phyloP scores from a whole-genome alignment of 805 yeast species.

The Pichia eremophila region DNA sequence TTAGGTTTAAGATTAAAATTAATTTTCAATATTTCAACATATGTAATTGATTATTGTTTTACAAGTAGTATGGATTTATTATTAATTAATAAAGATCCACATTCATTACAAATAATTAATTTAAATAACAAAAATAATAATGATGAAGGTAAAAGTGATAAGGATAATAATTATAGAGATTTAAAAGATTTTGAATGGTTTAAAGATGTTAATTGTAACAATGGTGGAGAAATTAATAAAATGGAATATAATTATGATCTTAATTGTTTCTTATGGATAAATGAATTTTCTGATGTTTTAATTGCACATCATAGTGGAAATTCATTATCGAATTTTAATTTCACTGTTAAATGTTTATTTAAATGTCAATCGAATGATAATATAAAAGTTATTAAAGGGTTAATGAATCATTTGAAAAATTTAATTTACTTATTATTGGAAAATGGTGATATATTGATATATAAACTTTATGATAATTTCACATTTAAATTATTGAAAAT shows the following conservation, averaged over 20 bases:
- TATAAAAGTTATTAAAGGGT: slow-evolving; percentile 18
- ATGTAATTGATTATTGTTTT: slow-evolving; percentile 23
- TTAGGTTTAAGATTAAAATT: slow-evolving; percentile 25
- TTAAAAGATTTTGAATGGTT: slow-evolving; percentile 28
- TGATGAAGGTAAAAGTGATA: slow-evolving; percentile 9
- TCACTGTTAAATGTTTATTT: slow-evolving; percentile 20
- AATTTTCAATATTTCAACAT: slow-evolving; percentile 27
- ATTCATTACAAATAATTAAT: slow-evolving; percentile 27
- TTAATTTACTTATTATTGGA: slow-evolving; percentile 31
- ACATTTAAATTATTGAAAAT: slow-evolving; percentile 22
- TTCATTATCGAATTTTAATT: slow-evolving; percentile 8
- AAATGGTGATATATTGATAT: slow-evolving; percentile 28
- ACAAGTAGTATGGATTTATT: slow-evolving; percentile 18
- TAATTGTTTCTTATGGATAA: slow-evolving; percentile 25
- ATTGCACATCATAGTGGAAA: slow-evolving; percentile 10
- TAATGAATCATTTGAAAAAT: slow-evolving; percentile 33
- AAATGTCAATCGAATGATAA: background rate
- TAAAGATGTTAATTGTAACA: slow-evolving; percentile 8
- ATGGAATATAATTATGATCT: slow-evolving; percentile 16
- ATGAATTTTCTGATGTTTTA: slow-evolving; percentile 24
- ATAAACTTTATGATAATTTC: slow-evolving; percentile 29
- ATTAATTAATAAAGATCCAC: slow-evolving; percentile 24
- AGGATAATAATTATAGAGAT: slow-evolving; percentile 21
- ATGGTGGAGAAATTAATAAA: slow-evolving; percentile 11
- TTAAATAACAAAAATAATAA: slow-evolving; percentile 9